Conservation (phyloP, 2,329 filamentous ascomycete genomes). For the Ophiostoma tasmaniense region DNA sequence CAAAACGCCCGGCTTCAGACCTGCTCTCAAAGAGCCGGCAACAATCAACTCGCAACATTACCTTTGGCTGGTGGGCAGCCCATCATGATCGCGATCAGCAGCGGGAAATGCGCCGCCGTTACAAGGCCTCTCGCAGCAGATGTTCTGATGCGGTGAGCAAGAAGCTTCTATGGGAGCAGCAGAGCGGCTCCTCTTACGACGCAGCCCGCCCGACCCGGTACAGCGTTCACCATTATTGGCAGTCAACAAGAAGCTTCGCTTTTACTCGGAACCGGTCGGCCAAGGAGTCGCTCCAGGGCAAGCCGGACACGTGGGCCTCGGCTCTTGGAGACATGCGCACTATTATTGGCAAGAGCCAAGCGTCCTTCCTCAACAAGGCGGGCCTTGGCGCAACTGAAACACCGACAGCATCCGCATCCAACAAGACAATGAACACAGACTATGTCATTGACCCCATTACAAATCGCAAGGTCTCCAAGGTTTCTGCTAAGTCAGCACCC, state of each 20-base stretch:
- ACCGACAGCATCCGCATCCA: conserved; percentile 15
- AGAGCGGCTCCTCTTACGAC: conserved; percentile 29
- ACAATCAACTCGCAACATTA: conserved; percentile 41
- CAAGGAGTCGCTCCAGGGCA: conserved; percentile 26
- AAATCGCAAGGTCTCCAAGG: conserved; percentile 41
- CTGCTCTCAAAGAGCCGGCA: conserved; percentile 27
- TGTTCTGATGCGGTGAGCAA: conserved; percentile 38
- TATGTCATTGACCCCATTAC: conserved; percentile 51
- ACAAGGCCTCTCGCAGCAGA: conserved; percentile 36
- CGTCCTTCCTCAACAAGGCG: conserved; percentile 15
- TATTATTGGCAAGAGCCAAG: conserved; percentile 24
- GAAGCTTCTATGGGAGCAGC: conserved; percentile 40
- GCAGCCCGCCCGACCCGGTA: conserved; percentile 30
- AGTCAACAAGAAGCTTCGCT: conserved; percentile 23
- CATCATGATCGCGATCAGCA: conserved; percentile 34
- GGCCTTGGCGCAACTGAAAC: background rate
- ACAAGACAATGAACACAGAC: conserved; percentile 22
- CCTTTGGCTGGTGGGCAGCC: conserved; percentile 41
- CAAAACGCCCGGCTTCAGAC: conserved; percentile 11
- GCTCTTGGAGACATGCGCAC: conserved; percentile 30
- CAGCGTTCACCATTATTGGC: conserved; percentile 35
- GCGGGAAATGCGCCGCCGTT: conserved; percentile 37
- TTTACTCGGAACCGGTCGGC: conserved; percentile 23
- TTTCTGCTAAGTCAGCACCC: conserved; percentile 19
- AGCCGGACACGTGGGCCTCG: conserved; percentile 27